A percentile compares a stretch with the other conserved stretches of the same genome.
phyloP scores from a whole-genome alignment of 2,329 filamentous ascomycete genomes.

The Fusarium fujikuroi region DNA sequence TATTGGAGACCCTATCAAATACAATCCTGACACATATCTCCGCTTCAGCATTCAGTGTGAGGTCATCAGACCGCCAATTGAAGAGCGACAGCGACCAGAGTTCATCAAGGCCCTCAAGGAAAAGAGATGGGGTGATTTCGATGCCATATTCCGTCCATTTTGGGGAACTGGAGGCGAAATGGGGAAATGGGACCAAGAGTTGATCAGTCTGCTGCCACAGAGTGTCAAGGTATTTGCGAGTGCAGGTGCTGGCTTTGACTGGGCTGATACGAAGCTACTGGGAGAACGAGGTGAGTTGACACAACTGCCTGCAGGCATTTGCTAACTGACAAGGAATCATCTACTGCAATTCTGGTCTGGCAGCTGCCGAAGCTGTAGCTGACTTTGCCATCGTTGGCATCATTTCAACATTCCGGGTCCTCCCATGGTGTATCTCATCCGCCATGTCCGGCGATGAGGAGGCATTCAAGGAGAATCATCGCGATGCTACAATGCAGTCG shows the following conservation, averaged over 20 bases:
- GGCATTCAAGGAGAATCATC: conserved; percentile 68
- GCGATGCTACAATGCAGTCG: conserved; percentile 66
- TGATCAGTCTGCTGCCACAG: conserved; percentile 65
- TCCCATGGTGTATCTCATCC: conserved; percentile 71
- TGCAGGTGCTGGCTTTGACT: conserved; percentile 74
- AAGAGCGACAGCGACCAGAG: conserved; percentile 61
- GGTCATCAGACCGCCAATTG: conserved; percentile 60
- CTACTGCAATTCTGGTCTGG: conserved; percentile 78
- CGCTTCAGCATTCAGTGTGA: conserved; percentile 58
- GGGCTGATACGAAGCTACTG: conserved; percentile 70
- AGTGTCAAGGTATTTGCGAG: conserved; percentile 71
- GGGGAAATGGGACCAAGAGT: conserved; percentile 70
- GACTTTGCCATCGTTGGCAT: conserved; percentile 77
- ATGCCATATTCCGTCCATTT: conserved; percentile 68
- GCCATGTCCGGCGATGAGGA: conserved; percentile 54
- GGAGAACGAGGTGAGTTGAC: conserved; percentile 64
- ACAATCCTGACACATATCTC: conserved; percentile 60
- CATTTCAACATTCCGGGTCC: conserved; percentile 74
- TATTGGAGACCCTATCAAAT: conserved; percentile 73
- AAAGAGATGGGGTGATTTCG: conserved; percentile 65
- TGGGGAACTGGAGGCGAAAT: conserved; percentile 74
- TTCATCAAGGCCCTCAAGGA: conserved; percentile 63
- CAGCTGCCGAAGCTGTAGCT: conserved; percentile 77
- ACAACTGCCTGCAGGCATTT: not conserved
- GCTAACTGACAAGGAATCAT: conserved; percentile 61